These are phyloP conservation scores for Hypsizygus marmoreus DNA, from an alignment of 768 basidiomycete genomes.

Conservation along the genomic window DNA sequence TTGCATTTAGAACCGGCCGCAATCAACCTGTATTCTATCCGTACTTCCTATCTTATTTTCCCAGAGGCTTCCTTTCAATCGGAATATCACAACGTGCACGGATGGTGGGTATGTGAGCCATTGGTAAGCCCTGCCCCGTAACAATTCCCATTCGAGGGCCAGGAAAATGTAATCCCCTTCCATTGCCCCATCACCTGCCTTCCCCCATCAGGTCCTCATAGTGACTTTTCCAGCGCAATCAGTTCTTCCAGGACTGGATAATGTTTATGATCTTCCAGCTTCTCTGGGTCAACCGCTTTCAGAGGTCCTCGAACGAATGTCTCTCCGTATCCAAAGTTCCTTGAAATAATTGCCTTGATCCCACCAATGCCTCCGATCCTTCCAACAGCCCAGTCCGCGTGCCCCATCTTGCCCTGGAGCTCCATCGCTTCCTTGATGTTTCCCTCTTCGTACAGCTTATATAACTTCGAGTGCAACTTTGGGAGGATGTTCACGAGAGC, in stretches of 20 bases:
- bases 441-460: conserved; percentile 51
- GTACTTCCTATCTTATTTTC: too few relatives aligned
- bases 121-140: too few relatives aligned
- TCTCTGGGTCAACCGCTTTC: conserved; percentile 38
- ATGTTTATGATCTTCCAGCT: conserved; percentile 39
- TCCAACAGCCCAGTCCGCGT: conserved; percentile 65
- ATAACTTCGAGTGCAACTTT: conserved; percentile 55
- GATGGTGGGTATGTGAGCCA: too few relatives aligned
- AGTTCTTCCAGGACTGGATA: conserved; percentile 45
- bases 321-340: conserved; percentile 66
- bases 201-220: conserved; percentile 22
- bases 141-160: too few relatives aligned
- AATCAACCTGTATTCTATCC: too few relatives aligned
- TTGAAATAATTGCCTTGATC: conserved; percentile 62
- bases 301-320: conserved; percentile 51
- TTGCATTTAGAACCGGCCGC: too few relatives aligned
- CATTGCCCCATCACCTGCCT: conserved; percentile 1
- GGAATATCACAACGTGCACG: too few relatives aligned
- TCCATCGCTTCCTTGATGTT: conserved; percentile 60
- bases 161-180: too few relatives aligned
- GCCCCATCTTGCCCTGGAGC: conserved; percentile 60
- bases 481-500: conserved; percentile 64
- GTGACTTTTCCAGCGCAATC: conserved; percentile 46
- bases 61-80: too few relatives aligned
- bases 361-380: conserved; percentile 70